Conservation (phyloP, 2,329 filamentous ascomycete genomes). For the Niveomyces coronatus region DNA sequence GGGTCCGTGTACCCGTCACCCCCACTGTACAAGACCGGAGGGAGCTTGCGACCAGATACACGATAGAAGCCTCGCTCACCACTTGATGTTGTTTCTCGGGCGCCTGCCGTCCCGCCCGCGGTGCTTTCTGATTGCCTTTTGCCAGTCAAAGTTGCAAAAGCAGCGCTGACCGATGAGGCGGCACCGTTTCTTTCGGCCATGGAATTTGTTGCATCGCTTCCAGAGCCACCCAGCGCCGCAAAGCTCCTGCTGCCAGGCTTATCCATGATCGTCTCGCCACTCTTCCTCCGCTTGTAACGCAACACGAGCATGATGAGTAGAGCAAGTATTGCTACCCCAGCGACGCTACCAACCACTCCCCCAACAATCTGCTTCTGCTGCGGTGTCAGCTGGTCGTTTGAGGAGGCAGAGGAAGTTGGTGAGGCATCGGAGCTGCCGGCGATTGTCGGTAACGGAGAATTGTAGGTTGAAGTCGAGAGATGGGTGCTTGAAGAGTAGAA, state of each 20-base stretch:
- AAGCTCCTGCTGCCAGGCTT: conserved; percentile 19
- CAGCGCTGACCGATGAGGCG: conserved; percentile 33
- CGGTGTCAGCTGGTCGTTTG: conserved; percentile 17
- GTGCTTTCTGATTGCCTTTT: conserved; percentile 21
- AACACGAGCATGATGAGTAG: conserved; percentile 43
- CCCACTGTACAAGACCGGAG: conserved; percentile 50
- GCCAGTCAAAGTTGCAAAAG: conserved; percentile 35
- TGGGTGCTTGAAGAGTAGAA: conserved; percentile 4
- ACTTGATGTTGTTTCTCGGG: conserved; percentile 22
- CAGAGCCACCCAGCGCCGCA: conserved; percentile 14
- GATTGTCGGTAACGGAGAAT: conserved; percentile 14
- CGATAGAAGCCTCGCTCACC: conserved; percentile 53
- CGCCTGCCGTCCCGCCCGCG: conserved; percentile 3
- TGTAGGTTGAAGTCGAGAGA: conserved; percentile 4
- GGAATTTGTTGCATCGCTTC: conserved; percentile 12
- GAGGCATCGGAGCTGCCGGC: conserved; percentile 14
- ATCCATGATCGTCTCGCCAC: conserved; percentile 13
- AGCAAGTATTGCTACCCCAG: conserved; percentile 46
- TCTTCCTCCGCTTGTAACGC: conserved; percentile 43
- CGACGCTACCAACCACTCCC: conserved; percentile 46
- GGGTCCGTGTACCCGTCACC: conserved; percentile 53
- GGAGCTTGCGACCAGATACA: conserved; percentile 54
- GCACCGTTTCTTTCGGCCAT: conserved; percentile 36
- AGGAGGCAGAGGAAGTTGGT: conserved; percentile 7
- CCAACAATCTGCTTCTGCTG: conserved; percentile 38